Evolutionary conservation across 768 basidiomycete species (phyloP).

Genomic region (Leccinum broughii): DNA sequence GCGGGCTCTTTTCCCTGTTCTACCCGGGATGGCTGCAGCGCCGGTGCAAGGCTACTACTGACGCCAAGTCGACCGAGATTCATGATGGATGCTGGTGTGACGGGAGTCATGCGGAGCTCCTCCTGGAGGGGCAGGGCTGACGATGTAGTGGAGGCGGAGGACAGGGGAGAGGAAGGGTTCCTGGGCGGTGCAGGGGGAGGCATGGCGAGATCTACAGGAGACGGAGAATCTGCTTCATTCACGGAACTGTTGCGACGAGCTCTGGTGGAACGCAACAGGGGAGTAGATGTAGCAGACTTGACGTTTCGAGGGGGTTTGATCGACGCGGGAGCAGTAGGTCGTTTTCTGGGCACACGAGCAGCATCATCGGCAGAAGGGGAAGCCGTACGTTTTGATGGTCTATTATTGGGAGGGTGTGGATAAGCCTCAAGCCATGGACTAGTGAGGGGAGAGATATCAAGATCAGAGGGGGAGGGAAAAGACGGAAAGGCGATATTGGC

Average conservation of each 20-base stretch:
- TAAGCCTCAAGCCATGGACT: slow-evolving; percentile 79
- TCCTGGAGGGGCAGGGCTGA: slow-evolving; percentile 14
- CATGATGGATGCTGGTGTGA: slow-evolving; percentile 92
- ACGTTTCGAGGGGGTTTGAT: slow-evolving; percentile 27
- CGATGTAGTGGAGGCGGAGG: slow-evolving; percentile 3
- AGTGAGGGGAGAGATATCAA: slow-evolving; percentile 77
- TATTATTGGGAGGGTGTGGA: slow-evolving; percentile 34
- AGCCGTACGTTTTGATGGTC: slow-evolving; percentile 50
- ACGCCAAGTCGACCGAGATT: slow-evolving; percentile 71
- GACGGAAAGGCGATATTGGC: slow-evolving; percentile 72
- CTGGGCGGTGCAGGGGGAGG: slow-evolving; percentile 73
- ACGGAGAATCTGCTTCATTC: slow-evolving; percentile 63
- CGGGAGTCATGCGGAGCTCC: slow-evolving; percentile 56
- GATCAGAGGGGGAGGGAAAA: slow-evolving; percentile 48
- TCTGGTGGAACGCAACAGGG: slow-evolving; percentile 50
- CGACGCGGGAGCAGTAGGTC: slow-evolving; percentile 35
- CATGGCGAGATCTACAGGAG: slow-evolving; percentile 87
- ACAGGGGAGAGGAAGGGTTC: slow-evolving; percentile 18
- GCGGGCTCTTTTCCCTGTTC: slow-evolving; percentile 33
- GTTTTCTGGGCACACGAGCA: slow-evolving; percentile 49
- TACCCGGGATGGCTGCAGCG: slow-evolving; percentile 15
- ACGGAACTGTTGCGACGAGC: slow-evolving; percentile 43
- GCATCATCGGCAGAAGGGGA: slow-evolving; percentile 59
- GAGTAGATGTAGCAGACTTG: slow-evolving; percentile 62
- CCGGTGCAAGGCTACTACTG: slow-evolving; percentile 44